Conservation (phyloP, 306 rosid species). For the Ormosia semicastrata region DNA sequence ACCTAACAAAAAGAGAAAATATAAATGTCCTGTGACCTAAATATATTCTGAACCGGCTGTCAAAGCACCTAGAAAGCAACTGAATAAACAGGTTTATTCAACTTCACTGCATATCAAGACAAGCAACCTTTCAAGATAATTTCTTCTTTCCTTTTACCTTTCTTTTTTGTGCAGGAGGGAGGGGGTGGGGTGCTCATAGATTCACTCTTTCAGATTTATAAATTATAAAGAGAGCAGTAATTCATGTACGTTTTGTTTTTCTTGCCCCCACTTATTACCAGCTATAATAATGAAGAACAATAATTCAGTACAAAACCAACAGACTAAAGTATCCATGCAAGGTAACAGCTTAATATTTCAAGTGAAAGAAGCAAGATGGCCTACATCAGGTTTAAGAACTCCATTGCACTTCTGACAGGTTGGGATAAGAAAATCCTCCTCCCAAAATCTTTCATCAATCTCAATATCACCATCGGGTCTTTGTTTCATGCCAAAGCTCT, state of each 20-base stretch:
- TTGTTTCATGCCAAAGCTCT: slow-evolving; percentile 95
- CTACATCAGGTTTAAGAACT: slow-evolving; percentile 92
- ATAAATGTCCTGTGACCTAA: background rate
- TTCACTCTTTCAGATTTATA: background rate
- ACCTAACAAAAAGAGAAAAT: background rate
- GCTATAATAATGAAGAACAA: slow-evolving; percentile 6
- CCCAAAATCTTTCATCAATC: slow-evolving; percentile 94
- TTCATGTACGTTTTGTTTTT: background rate
- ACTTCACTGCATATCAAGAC: background rate
- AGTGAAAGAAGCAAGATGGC: slow-evolving; percentile 29
- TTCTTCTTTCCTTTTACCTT: background rate
- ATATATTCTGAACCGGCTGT: background rate
- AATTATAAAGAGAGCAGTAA: background rate
- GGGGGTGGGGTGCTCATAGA: background rate
- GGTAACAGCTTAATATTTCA: background rate
- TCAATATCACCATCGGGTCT: slow-evolving; percentile 98
- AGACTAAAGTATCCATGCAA: slow-evolving; percentile 1
- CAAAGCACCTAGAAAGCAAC: background rate
- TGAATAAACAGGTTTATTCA: background rate
- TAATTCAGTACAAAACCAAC: background rate
- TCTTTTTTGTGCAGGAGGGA: background rate
- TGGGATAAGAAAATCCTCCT: slow-evolving; percentile 81
- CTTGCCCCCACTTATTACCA: background rate
- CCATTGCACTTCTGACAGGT: slow-evolving; percentile 81
- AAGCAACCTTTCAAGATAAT: background rate